Evolutionary conservation across 2,329 filamentous ascomycete species (phyloP), one percentile per base, ranked within the genome.

Genomic region (Nothophoma quercina): DNA sequence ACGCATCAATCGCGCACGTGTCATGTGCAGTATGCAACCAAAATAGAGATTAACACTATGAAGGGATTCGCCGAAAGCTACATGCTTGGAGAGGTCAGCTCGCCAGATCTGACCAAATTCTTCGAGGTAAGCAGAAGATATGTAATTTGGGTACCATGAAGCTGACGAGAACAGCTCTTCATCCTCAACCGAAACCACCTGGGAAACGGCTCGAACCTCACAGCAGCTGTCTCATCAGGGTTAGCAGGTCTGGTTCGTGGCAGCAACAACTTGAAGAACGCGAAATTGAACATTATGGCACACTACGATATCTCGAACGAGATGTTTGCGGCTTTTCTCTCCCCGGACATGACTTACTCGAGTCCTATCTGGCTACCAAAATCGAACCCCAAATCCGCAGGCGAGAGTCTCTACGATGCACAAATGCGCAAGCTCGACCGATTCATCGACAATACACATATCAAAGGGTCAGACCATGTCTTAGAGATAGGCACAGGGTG

Each of bases 281-380:
- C 86, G 9, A 67, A 65, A 9, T 77, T 89, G 34, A 90, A 91
- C 66, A 85, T 89, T 44, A 83, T 83, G 2, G 87, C 87, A 4
- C 88, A 91, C 60, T 91, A 91, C 69, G 88, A 91, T 63, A 88
- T 90, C 56, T 87, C 84, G 59, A 91, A 91, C 65, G 85, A 86
- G 51, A 89, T 90, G 85, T 90, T 91, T 63, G 85, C 86, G 5
- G 86, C 87, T 0, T 90, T 90, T 60, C 77, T 90, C 22, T 89
- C 86, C 0, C 79, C 83, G n/a, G 88, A 90, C 65, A 90, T 91
- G 88, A 90, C 87, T 4, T 90, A 90, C 63, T 89, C 86, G 0
- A 89, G 87, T 66, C 84, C 88, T 2, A 85, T 89, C 41, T 89
- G 87, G 87, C 75, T 79, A 35, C 76, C 74, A 0, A 73, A 69